Base-by-base conservation (phyloP, 176 grass and related monocot genomes). In the Bolboschoenus planiculmis region DNA sequence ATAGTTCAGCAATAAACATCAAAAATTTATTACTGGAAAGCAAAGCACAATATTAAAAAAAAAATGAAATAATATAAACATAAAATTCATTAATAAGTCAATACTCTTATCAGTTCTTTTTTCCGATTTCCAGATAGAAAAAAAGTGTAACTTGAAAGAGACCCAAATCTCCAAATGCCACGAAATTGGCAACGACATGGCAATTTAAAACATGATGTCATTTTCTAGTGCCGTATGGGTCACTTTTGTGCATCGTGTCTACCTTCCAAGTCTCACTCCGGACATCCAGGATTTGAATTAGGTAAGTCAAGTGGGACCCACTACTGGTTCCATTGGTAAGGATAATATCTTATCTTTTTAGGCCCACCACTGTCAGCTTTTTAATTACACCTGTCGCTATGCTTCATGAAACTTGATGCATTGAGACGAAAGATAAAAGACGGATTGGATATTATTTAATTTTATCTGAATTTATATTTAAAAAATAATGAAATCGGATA, bases 281-380 rank as follows among this genome's bases (percentile, higher is more conserved):
- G 82, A 61, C 82, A 82, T 78, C 75, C 15, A 18, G 83, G 85
- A 85, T 83, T n/a, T 58, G 78, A 48, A 48, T 70, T 88, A 46
- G 58, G 37, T 81, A 63, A 33, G 44, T 60, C 18, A 44, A 47
- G 56, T 81, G 37, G 79, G 79, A 0, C 57, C 56, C 71, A 18
- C 8, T 5, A 26, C 14, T 75, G 71, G 36, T 39, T 16, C 50
- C 56, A 14, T 58, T 44, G 39, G 16, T 15, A 27, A 81, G 57
- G 57, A 64, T 33, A 81, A 44, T 81, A 81, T 81, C 34, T 57
- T 39, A 31, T 36, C 77, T 46, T 81, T 81, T 81, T 27, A 35
- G 57, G 10, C 57, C 40, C 68, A 43, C 56, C 54, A 81, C 56
- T 42, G 62, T 56, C 31, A 14, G 15, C 27, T 60, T 60, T 40